Conservation (phyloP, 2,329 filamentous ascomycete species). For the Microsporum ferrugineum region DNA sequence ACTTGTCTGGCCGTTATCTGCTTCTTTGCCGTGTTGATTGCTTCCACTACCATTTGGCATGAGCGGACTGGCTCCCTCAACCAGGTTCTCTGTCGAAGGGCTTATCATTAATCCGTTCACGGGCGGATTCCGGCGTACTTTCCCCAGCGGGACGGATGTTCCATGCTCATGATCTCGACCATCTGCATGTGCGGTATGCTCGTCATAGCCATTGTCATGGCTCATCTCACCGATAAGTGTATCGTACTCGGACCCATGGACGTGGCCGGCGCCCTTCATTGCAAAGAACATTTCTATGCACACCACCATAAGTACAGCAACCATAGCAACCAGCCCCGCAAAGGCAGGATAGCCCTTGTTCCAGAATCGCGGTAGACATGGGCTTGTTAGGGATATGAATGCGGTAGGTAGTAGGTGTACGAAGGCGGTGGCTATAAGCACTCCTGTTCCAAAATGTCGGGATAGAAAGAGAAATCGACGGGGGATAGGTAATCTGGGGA, state of each 20-base stretch:
- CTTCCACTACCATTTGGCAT: constrained; percentile 10
- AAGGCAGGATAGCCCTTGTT: constrained; percentile 67
- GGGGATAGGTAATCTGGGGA: constrained; percentile 49
- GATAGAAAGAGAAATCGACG: constrained; percentile 48
- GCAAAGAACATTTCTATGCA: constrained; percentile 83
- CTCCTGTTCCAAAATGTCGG: constrained; percentile 48
- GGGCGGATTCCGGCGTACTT: neutral
- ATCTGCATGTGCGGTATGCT: constrained; percentile 8
- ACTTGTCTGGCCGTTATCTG: neutral
- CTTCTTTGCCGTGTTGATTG: constrained; percentile 12
- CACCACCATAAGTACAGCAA: constrained; percentile 69
- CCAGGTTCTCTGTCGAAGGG: constrained; percentile 12
- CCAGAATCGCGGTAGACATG: constrained; percentile 66
- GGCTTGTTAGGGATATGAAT: constrained; percentile 49
- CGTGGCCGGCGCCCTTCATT: constrained; percentile 51
- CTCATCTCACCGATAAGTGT: constrained; percentile 25
- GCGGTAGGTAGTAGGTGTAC: constrained; percentile 53
- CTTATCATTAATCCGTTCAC: neutral
- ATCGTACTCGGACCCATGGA: constrained; percentile 45
- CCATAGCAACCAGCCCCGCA: constrained; percentile 71
- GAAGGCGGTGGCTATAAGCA: constrained; percentile 47
- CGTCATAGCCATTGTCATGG: constrained; percentile 7
- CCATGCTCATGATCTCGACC: neutral
- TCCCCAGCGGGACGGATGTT: neutral
- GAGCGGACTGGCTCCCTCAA: constrained; percentile 15